phyloP scores from a whole-genome alignment of 257 asterid genomes.

The Solanum megistacrolobum region DNA sequence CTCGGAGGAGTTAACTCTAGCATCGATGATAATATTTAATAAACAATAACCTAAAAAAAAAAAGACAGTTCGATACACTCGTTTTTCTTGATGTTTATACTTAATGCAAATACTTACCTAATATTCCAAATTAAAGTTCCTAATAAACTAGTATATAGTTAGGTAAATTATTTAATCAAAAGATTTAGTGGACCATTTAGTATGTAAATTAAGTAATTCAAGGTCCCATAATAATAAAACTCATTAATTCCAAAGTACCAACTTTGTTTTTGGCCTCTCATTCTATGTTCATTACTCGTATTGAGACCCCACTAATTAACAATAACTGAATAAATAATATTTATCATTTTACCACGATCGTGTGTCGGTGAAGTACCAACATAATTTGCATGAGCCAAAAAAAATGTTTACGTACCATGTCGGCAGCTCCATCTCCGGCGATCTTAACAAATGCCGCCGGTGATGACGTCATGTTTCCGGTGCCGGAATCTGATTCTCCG shows the following conservation, averaged over 20 bases:
- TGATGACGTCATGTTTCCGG: constrained; percentile 4
- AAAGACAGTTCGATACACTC: not conserved
- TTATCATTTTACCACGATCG: not conserved
- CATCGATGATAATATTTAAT: not conserved
- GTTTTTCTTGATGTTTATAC: not conserved
- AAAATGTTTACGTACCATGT: constrained; percentile 35
- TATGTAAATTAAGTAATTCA: not conserved
- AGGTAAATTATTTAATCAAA: not conserved
- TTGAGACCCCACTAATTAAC: no score
- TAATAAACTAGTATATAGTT: not conserved
- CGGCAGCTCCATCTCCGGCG: constrained; percentile 79
- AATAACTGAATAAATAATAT: not conserved
- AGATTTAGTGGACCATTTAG: not conserved
- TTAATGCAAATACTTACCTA: not conserved
- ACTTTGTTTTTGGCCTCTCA: not conserved
- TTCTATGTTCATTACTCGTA: not conserved
- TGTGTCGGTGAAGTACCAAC: not conserved
- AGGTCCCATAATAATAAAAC: not conserved
- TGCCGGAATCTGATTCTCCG: constrained; percentile 22
- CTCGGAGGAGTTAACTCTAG: not conserved
- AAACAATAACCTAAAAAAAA: not conserved
- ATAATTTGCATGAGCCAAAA: not conserved
- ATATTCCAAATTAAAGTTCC: not conserved
- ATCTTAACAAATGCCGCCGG: constrained; percentile 24
- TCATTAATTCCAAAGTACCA: not conserved